Evolutionary conservation across 148 eudicot species (phyloP), one percentile per base, ranked within the genome.

Genomic region (Silene latifolia): DNA sequence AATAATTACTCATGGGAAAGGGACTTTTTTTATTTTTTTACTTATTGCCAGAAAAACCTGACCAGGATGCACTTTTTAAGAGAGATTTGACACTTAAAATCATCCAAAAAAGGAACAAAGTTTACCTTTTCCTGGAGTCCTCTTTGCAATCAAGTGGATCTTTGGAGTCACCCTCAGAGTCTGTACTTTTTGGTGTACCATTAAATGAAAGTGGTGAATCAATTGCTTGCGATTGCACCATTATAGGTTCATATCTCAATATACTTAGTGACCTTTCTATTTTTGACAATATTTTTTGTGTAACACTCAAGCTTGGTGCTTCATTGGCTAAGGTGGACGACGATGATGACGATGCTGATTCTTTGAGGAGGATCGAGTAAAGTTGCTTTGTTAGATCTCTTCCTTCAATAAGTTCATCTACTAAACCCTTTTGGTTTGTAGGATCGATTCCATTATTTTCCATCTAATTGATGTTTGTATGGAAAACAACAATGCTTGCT

Each of bases 131-230:
- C 18, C 39, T 67, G 0, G 58, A 35, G 2, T 77, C 83, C 0
- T 73, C 73, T 72, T 59, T 80, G 17, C 21, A 7, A 15, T 76
- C 76, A 11, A 46, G 23, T 27, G 17, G 73, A 80, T 76, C 80
- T 81, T 77, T 81, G 61, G 69, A 73, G 25, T 81, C 83, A 8
- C 77, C 80, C 8, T 81, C 77, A 24, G 80, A 76, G 39, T 81
- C 80, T 21, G 71, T 74, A 62, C 83, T 77, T 68, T 72, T 81
- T 73, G 83, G 83, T 25, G 74, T 81, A 42, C 80, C 80, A 73
- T 21, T 72, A 2, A 77, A 72, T 0, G 80, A 81, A 77, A 18
- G 12, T 2, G 83, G 80, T 60, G 83, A 81, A 32, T 77, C 83
- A 12, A 5, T 14, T 60, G 74, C 60, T 7, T 57, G 77, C 8